Conservation (phyloP, 192 early-diverging fungal species). For the Diversispora eburnea region DNA sequence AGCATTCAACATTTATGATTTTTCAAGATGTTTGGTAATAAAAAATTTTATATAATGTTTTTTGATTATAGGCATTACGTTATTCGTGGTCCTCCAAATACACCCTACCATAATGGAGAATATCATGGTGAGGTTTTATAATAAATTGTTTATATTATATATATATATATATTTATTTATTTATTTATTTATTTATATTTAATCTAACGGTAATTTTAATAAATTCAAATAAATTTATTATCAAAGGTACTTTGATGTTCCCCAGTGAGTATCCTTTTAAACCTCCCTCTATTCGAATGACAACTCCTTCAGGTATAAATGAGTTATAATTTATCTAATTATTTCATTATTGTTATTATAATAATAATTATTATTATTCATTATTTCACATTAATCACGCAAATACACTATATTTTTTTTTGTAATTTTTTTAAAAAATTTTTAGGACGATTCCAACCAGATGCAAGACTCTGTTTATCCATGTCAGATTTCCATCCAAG, state of each 20-base stretch:
- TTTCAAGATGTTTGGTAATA: no score
- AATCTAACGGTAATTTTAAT: neutral
- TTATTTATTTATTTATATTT: no score
- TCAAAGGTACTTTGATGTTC: slow-evolving; percentile 69
- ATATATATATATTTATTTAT: no score
- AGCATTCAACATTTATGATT: no score
- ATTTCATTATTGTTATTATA: neutral
- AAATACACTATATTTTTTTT: no score
- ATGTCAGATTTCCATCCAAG: slow-evolving; percentile 96
- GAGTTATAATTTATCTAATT: neutral
- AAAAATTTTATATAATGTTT: neutral
- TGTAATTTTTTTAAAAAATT: no score
- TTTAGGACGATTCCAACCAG: slow-evolving; percentile 86
- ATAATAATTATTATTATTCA: neutral
- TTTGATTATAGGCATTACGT: slow-evolving; percentile 82
- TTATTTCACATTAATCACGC: neutral
- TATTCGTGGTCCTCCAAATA: slow-evolving; percentile 92
- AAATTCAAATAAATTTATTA: slow-evolving; percentile 2
- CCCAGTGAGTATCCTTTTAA: slow-evolving; percentile 96
- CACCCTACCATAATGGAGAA: slow-evolving; percentile 88
- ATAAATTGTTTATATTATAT: neutral
- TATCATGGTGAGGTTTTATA: slow-evolving; percentile 74
- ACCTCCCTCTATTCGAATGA: slow-evolving; percentile 81
- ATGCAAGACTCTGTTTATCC: slow-evolving; percentile 89
- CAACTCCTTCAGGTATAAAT: slow-evolving; percentile 55